Conservation (phyloP, 2,329 filamentous ascomycete genomes). For the Cladobotryum protrusum region DNA sequence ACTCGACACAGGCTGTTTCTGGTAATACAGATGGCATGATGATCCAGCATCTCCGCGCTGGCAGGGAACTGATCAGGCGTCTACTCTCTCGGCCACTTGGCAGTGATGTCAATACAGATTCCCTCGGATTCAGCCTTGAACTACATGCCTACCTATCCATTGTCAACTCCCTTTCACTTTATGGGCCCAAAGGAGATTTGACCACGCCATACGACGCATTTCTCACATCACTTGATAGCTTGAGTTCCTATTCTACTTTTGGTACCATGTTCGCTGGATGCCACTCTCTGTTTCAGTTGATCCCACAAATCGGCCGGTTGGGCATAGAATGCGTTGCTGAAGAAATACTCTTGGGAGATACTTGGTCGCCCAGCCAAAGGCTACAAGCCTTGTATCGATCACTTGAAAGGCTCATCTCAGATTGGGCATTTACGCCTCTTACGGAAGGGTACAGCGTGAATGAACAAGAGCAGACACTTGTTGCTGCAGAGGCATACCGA, state of each 20-base stretch:
- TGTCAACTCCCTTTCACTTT: neutral
- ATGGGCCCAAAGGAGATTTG: neutral
- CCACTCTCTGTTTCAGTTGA: constrained; percentile 1
- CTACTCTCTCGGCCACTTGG: neutral
- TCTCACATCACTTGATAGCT: neutral
- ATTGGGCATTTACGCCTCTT: neutral
- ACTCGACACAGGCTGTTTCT: neutral
- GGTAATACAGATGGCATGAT: constrained; percentile 1
- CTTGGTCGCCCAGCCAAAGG: neutral
- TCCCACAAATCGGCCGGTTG: neutral
- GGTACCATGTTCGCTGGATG: constrained; percentile 1
- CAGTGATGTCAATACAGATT: neutral
- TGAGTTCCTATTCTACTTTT: constrained; percentile 1
- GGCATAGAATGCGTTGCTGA: neutral
- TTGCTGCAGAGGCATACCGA: neutral
- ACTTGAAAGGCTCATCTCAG: neutral
- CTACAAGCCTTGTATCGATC: neutral
- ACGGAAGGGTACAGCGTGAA: neutral
- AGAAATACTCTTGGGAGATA: neutral
- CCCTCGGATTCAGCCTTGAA: constrained; percentile 3
- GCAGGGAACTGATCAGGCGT: neutral
- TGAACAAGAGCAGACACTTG: too few relatives aligned
- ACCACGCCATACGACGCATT: neutral
- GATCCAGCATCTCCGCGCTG: constrained; percentile 1
- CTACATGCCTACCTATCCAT: constrained; percentile 1